Evolutionary conservation across 257 asterid species (phyloP).

Genomic region (Solanum acaule): DNA sequence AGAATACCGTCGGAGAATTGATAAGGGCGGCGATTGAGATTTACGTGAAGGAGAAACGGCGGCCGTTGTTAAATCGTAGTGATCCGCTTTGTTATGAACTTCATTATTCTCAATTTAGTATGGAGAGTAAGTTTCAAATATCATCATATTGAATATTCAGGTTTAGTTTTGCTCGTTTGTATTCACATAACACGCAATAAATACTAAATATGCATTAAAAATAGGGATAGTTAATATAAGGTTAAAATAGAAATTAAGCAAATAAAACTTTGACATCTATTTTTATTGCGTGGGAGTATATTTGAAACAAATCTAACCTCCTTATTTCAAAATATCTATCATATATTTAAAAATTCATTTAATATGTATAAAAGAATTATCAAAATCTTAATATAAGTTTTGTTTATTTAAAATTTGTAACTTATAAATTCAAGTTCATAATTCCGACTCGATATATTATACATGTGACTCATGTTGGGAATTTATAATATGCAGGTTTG

Average conservation of each 20-base stretch:
- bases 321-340: too few relatives aligned
- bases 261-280: not conserved
- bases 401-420: not conserved
- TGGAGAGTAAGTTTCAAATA: slow-evolving; percentile 37
- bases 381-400: not conserved
- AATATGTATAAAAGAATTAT: not conserved
- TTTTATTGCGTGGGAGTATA: not conserved
- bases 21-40: slow-evolving; percentile 35
- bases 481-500: slow-evolving; percentile 26
- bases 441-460: not conserved
- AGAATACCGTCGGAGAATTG: slow-evolving; percentile 39
- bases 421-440: not conserved
- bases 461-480: not conserved
- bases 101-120: slow-evolving; percentile 48
- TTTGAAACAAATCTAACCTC: not conserved
- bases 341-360: too few relatives aligned
- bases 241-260: too few relatives aligned
- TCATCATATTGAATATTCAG: too few relatives aligned
- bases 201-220: too few relatives aligned
- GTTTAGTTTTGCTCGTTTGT: too few relatives aligned
- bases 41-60: slow-evolving; percentile 47
- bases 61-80: slow-evolving; percentile 29
- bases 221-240: too few relatives aligned
- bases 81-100: slow-evolving; percentile 34
- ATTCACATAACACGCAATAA: too few relatives aligned